A percentile compares a stretch with the other conserved stretches of the same genome.
Evolutionary conservation across 345 rosid genomes (phyloP).

Genomic region (Populus alba): DNA sequence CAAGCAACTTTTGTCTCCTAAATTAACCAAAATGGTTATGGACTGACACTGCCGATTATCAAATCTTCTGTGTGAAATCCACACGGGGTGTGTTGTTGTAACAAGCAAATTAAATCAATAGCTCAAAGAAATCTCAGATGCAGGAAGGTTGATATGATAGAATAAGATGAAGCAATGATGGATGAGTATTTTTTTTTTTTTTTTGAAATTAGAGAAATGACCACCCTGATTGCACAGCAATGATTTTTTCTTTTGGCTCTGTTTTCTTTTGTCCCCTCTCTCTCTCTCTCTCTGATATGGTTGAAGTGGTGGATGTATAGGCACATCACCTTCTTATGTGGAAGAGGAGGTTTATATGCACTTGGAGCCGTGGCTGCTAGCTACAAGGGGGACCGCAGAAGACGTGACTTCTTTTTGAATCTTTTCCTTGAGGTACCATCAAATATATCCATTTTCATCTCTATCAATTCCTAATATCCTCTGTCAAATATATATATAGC

Average conservation of each 20-base stretch:
- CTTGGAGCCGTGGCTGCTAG: constrained; percentile 72
- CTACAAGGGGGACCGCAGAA: constrained; percentile 45
- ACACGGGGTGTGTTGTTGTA: no score
- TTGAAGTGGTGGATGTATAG: constrained; percentile 22
- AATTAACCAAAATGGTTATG: neutral
- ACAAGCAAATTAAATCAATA: no score
- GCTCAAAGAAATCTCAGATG: no score
- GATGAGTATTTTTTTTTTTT: no score
- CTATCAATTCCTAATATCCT: neutral
- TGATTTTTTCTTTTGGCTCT: no score
- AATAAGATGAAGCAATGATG: no score
- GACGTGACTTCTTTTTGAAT: constrained; percentile 45
- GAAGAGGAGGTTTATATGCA: constrained; percentile 84
- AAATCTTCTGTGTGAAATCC: neutral
- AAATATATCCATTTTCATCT: neutral
- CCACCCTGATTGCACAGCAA: no score
- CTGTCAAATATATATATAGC: no score
- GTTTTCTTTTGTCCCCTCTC: no score
- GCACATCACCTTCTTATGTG: constrained; percentile 82
- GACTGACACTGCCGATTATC: neutral
- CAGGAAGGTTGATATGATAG: no score
- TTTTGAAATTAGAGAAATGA: no score
- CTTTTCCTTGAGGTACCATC: constrained; percentile 65
- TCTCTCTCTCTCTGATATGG: neutral
- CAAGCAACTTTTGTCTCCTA: neutral